Percentiles rank a stretch among this genome's conserved stretches.
These are phyloP conservation scores for Cercospora berteroae DNA, from an alignment of 2,329 filamentous ascomycete species.

Conservation along the genomic window DNA sequence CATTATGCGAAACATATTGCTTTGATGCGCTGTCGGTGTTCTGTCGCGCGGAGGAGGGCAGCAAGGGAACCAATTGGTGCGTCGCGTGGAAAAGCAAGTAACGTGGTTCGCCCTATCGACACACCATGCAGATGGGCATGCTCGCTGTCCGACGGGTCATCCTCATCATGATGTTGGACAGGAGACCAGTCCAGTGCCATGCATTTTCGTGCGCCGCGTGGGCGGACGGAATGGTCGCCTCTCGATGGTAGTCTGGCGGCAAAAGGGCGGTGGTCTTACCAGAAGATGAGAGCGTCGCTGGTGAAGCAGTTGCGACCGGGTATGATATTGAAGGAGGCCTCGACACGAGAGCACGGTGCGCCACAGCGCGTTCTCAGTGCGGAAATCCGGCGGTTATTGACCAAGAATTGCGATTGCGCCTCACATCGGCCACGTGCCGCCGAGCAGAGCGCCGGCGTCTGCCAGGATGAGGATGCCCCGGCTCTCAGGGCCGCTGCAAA, in stretches of 20 bases:
- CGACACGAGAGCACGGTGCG: constrained; percentile 1
- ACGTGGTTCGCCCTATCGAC: constrained; percentile 9
- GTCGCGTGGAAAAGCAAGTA: neutral
- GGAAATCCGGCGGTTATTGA: neutral
- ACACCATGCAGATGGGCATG: constrained; percentile 3
- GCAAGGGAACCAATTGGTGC: neutral
- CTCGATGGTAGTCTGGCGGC: neutral
- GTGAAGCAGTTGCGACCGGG: neutral
- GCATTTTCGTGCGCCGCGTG: neutral
- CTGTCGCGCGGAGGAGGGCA: neutral
- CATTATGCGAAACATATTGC: constrained; percentile 1
- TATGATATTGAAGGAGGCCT: neutral
- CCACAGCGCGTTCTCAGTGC: neutral
- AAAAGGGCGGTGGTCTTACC: constrained; percentile 7
- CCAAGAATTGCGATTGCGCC: neutral
- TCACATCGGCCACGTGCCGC: neutral
- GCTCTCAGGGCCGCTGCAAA: constrained; percentile 1
- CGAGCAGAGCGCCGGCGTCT: neutral
- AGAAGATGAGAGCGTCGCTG: neutral
- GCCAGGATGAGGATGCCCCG: neutral
- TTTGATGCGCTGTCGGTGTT: constrained; percentile 14
- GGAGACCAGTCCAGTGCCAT: neutral
- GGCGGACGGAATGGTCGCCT: neutral
- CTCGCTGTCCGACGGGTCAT: constrained; percentile 8
- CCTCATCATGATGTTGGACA: neutral